Percentiles rank a stretch among this genome's conserved stretches.
phyloP scores from a whole-genome alignment of 2,329 filamentous ascomycete species.

The Aspergillus sergii region DNA sequence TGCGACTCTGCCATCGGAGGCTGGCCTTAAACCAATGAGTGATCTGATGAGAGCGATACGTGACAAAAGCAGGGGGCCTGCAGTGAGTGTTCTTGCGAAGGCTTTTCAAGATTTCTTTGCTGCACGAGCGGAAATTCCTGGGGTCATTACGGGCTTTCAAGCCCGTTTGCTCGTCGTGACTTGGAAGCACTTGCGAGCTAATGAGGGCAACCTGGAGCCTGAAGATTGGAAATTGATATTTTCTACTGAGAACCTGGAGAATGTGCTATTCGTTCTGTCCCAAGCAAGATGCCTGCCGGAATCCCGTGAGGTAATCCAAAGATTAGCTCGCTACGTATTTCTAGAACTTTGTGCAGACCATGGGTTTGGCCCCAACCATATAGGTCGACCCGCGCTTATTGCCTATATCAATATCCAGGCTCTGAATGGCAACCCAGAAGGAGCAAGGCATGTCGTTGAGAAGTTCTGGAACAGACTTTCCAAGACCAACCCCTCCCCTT shows the following conservation, averaged over 20 bases:
- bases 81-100: conserved; percentile 62
- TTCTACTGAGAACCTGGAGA: conserved; percentile 42
- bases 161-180: conserved; percentile 63
- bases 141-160: conserved; percentile 65
- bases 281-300: conserved; percentile 39
- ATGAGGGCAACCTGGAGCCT: conserved; percentile 32
- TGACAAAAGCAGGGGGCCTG: conserved; percentile 66
- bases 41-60: conserved; percentile 66
- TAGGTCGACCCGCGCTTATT: conserved; percentile 42
- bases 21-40: conserved; percentile 71
- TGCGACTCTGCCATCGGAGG: conserved; percentile 59
- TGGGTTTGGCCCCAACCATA: conserved; percentile 45
- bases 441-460: conserved; percentile 54
- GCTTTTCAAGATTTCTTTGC: conserved; percentile 68
- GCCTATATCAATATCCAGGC: conserved; percentile 56
- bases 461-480: conserved; percentile 41
- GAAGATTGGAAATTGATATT: conserved; percentile 41
- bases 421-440: conserved; percentile 57
- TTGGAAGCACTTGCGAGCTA: conserved; percentile 60
- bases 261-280: conserved; percentile 42
- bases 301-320: conserved; percentile 40
- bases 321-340: conserved; percentile 43
- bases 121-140: conserved; percentile 53
- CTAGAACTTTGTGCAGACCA: conserved; percentile 39
- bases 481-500: conserved; percentile 37